Evolutionary conservation across 495 filamentous ascomycete genomes (phyloP).

Genomic region (Aspergillus sclerotioniger): DNA sequence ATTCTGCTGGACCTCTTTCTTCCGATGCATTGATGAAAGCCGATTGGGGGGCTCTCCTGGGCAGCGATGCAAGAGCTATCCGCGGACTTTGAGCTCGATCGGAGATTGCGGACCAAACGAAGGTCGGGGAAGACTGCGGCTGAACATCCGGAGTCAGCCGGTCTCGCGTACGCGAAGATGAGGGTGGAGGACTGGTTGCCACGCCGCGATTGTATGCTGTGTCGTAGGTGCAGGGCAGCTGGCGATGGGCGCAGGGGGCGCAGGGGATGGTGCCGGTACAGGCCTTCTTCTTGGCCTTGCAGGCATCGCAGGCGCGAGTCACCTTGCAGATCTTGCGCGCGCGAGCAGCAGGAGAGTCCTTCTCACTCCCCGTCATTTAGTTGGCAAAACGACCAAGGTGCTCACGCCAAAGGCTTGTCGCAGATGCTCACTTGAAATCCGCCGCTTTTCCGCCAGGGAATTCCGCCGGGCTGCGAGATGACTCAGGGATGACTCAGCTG

Average conservation of each 20-base stretch:
- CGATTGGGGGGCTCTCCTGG: constrained; percentile 4
- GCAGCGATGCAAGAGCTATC: neutral
- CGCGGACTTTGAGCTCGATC: neutral
- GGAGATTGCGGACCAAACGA: neutral
- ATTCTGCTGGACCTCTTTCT: constrained; percentile 6
- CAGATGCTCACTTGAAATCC: no score
- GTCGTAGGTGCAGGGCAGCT: constrained; percentile 23
- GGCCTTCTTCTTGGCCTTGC: constrained; percentile 28
- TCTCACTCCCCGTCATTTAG: no score
- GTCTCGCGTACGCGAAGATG: neutral
- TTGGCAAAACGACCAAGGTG: no score
- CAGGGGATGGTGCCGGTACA: constrained; percentile 30
- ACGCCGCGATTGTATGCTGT: constrained; percentile 26
- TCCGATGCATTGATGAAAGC: neutral
- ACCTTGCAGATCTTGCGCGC: constrained; percentile 26
- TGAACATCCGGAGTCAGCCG: neutral
- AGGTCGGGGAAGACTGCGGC: neutral
- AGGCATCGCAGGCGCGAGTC: constrained; percentile 28
- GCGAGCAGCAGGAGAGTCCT: neutral
- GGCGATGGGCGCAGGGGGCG: constrained; percentile 20
- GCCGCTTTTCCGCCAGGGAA: no score
- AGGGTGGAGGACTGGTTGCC: constrained; percentile 22
- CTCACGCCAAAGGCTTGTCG: no score
- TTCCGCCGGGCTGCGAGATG: no score
- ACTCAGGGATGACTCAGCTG: no score